Evolutionary conservation across 1,284 basidiomycete genomes (phyloP).

Genomic region (Sanghuangporus weigelae): DNA sequence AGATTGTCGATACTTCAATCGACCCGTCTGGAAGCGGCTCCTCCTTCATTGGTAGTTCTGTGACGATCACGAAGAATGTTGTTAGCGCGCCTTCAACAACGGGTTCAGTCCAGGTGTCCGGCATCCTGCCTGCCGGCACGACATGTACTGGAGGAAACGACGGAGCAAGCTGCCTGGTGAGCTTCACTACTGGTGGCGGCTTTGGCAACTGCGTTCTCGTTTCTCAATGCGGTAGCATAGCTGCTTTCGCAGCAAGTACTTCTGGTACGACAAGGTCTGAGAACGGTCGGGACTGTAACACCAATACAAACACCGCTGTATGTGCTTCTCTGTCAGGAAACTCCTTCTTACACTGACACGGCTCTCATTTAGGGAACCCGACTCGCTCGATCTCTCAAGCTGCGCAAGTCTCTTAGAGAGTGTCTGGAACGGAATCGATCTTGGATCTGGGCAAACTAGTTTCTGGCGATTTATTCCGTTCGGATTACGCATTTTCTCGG

Average conservation of each 20-base stretch:
- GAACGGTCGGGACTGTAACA: background rate
- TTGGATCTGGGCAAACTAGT: constrained; percentile 8
- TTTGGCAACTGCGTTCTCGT: constrained; percentile 52
- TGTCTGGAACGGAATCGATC: constrained; percentile 3
- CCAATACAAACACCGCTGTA: background rate
- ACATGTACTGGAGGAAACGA: constrained; percentile 41
- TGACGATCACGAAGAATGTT: constrained; percentile 34
- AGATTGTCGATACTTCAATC: constrained; percentile 33
- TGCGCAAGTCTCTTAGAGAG: constrained; percentile 12
- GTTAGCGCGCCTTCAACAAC: constrained; percentile 28
- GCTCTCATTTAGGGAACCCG: constrained; percentile 3
- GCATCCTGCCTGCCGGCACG: constrained; percentile 40
- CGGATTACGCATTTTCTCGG: background rate
- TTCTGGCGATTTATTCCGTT: background rate
- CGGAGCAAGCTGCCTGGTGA: constrained; percentile 42
- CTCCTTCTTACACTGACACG: background rate
- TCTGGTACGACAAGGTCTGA: background rate
- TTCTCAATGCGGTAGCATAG: constrained; percentile 8
- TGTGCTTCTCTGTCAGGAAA: background rate
- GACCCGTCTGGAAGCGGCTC: constrained; percentile 35
- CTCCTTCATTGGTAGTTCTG: constrained; percentile 27
- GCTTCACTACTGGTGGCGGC: constrained; percentile 38
- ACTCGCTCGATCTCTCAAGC: constrained; percentile 9
- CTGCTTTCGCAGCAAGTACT: background rate
- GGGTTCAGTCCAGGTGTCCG: constrained; percentile 37